A percentile compares a stretch with the other conserved stretches of the same genome.
Conservation (phyloP, 169 alveolate genomes). For the Ichthyophthirius multifiliis region DNA sequence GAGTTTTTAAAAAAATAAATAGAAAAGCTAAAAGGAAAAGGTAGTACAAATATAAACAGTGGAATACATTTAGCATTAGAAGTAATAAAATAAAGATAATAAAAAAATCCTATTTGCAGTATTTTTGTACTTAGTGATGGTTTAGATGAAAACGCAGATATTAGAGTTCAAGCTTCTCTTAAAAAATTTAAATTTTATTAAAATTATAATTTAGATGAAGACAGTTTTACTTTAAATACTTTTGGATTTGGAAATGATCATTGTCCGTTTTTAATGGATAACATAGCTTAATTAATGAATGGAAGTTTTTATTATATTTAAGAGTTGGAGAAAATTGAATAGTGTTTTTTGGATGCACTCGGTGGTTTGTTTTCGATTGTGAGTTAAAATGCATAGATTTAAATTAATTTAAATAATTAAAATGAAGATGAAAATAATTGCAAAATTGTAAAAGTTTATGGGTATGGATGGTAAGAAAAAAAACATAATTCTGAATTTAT, state of each 20-base stretch:
- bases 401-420: neutral
- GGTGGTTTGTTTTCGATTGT: constrained; percentile 64
- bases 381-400: constrained; percentile 27
- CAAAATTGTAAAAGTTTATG: constrained; percentile 10
- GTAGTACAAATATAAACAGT: constrained; percentile 45
- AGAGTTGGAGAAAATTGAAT: constrained; percentile 41
- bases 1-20: too few species aligned
- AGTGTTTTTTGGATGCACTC: constrained; percentile 54
- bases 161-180: too few species aligned
- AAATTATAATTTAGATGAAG: neutral
- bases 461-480: constrained; percentile 9
- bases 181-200: neutral
- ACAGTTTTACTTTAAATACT: constrained; percentile 38
- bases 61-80: constrained; percentile 47
- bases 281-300: constrained; percentile 39
- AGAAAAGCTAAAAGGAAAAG: too few species aligned
- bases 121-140: constrained; percentile 29
- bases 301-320: constrained; percentile 58
- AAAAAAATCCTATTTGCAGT: constrained; percentile 13
- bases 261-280: constrained; percentile 47
- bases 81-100: constrained; percentile 24
- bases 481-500: neutral
- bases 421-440: neutral
- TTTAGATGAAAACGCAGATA: neutral
- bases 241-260: constrained; percentile 64